Evolutionary conservation across 1,284 basidiomycete species (phyloP).

Genomic region (Pseudozyma tsukubaensis): DNA sequence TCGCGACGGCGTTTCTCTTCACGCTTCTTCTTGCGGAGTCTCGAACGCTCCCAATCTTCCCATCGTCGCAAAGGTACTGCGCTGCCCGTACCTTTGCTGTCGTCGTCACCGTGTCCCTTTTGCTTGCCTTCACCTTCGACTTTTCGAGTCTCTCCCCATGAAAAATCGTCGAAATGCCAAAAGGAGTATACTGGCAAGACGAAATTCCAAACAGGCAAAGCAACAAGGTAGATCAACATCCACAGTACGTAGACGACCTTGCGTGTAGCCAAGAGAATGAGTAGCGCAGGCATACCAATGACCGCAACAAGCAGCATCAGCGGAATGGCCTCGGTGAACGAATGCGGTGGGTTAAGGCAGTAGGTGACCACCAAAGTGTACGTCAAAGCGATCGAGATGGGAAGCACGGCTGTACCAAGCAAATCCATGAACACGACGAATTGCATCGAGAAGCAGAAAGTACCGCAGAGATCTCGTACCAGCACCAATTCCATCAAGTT

Average conservation of each 20-base stretch:
- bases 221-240: slow-evolving; percentile 92
- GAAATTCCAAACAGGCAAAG: slow-evolving; percentile 74
- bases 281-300: slow-evolving; percentile 88
- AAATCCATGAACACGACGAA: slow-evolving; percentile 99
- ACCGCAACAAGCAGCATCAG: slow-evolving; percentile 88
- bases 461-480: slow-evolving; percentile 85
- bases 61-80: slow-evolving; percentile 89
- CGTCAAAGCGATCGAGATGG: slow-evolving; percentile 91
- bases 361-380: slow-evolving; percentile 85
- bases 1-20: slow-evolving; percentile 79
- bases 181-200: slow-evolving; percentile 86
- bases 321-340: slow-evolving; percentile 93
- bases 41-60: slow-evolving; percentile 99
- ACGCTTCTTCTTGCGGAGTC: slow-evolving; percentile 87
- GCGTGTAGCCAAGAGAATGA: slow-evolving; percentile 92
- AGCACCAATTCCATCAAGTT: slow-evolving; percentile 99
- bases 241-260: slow-evolving; percentile 96
- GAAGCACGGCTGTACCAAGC: slow-evolving; percentile 92
- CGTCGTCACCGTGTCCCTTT: slow-evolving; percentile 80
- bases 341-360: slow-evolving; percentile 81
- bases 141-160: slow-evolving; percentile 98
- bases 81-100: slow-evolving; percentile 73
- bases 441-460: slow-evolving; percentile 74
- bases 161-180: slow-evolving; percentile 99
- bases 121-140: slow-evolving; percentile 76